Base-by-base conservation (phyloP, 169 alveolate genomes). In the Plasmodium malariae region DNA sequence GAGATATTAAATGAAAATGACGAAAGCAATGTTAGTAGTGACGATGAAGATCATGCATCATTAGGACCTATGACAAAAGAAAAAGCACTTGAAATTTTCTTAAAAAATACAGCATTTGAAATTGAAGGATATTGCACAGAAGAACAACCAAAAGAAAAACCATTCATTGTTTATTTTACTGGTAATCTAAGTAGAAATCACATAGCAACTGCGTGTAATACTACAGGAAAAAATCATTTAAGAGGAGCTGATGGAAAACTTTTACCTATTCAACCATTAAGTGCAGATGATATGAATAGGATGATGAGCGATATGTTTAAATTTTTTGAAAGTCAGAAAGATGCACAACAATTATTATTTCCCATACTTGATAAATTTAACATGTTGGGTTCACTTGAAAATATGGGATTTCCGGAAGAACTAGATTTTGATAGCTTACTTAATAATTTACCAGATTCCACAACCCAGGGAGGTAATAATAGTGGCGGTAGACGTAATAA, bases 291-390 rank as follows among this genome's bases (percentile, higher is more conserved):
- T n/a, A 12, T 76, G 7, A 63, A 62, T 14, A 62, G 12, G 24
- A 76, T 60, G 74, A 76, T 76, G 89, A 19, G 37, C 0, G 89
- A 60, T 9, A 63, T 76, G 74, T 9, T 37, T 1, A 63, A 63
- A 60, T 43, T 76, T 12, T 54, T 76, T 40, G 76, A 76, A 24
- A 76, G 36, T 19, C 74, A 30, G n/a, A 11, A 2, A 24, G 78
- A 62, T 9, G 70, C 36, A 17, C 19, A 43, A 24, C 28, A 37
- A 37, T 43, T 45, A 68, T 6, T 45, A 26, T 19, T 62, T 1
- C 74, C 89, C 7, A 37, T 63, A 26, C 34, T 76, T 9, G 21
- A 36, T 67, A 37, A 49, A 0, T 32, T 67, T 49, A 67, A 67
- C 26, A 32, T 67, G 28, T 32, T 2, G 6, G 74, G 36, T 4